A percentile compares a stretch with the other conserved stretches of the same genome.
Evolutionary conservation across 345 rosid species (phyloP).

Genomic region (Hibiscus mutabilis): DNA sequence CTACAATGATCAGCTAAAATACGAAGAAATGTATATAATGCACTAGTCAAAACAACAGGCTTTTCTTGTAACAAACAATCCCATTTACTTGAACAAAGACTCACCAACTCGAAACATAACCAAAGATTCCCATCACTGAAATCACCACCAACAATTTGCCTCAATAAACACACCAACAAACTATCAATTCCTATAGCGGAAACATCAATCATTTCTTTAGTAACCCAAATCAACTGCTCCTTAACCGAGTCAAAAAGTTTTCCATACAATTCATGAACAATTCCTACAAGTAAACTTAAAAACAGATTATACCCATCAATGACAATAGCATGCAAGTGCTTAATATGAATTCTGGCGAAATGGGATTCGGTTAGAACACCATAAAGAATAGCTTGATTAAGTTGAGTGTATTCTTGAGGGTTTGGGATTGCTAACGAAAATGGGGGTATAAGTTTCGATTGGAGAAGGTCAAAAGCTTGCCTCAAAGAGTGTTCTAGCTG

Average conservation of each 20-base stretch:
- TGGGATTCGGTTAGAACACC: conserved; percentile 49
- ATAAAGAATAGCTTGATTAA: conserved; percentile 54
- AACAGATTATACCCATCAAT: conserved; percentile 65
- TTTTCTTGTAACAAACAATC: conserved; percentile 48
- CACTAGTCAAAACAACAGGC: conserved; percentile 52
- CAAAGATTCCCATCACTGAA: conserved; percentile 59
- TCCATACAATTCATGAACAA: conserved; percentile 46
- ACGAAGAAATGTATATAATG: conserved; percentile 56
- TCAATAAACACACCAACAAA: conserved; percentile 43
- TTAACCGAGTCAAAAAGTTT: conserved; percentile 54
- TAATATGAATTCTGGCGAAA: conserved; percentile 40
- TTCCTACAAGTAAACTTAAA: conserved; percentile 31
- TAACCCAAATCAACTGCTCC: conserved; percentile 54
- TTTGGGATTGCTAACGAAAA: conserved; percentile 46
- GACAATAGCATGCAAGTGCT: conserved; percentile 63
- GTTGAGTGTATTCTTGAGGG: conserved; percentile 43
- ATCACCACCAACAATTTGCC: conserved; percentile 71
- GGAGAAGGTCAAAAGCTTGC: conserved; percentile 45
- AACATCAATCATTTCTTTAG: conserved; percentile 59
- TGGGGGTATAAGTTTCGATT: conserved; percentile 52
- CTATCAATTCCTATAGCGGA: conserved; percentile 47
- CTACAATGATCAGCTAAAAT: conserved; percentile 71
- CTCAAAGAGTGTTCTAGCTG: conserved; percentile 49
- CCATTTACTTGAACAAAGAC: conserved; percentile 42
- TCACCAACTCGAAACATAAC: conserved; percentile 66